phyloP scores from a whole-genome alignment of 768 basidiomycete genomes.

The Suillus brevipes region DNA sequence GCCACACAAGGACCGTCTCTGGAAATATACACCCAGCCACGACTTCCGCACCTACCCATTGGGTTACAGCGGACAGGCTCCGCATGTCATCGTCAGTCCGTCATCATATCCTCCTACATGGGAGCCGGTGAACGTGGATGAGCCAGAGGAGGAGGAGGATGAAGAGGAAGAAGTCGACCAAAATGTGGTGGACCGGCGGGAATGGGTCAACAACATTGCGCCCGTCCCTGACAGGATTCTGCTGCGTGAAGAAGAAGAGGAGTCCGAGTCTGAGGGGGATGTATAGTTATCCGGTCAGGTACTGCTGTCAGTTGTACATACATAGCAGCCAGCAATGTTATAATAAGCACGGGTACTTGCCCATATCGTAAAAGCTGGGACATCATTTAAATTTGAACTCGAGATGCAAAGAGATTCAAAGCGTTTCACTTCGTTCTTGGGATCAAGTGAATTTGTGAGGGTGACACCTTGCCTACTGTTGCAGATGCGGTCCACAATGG shows the following conservation, averaged over 20 bases:
- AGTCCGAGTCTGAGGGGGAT: not conserved
- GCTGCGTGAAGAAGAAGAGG: not conserved
- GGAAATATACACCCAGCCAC: not conserved
- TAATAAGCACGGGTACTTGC: no score
- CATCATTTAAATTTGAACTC: no score
- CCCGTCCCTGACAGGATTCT: not conserved
- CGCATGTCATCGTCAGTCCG: not conserved
- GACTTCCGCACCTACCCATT: not conserved
- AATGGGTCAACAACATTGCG: not conserved
- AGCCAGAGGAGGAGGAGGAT: not conserved
- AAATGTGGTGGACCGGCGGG: not conserved
- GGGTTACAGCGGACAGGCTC: not conserved
- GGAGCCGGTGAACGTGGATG: not conserved
- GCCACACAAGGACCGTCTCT: not conserved
- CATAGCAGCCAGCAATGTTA: no score
- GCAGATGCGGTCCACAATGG: no score
- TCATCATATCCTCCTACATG: not conserved
- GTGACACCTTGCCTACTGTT: no score
- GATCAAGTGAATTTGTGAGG: no score
- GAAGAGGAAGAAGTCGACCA: not conserved
- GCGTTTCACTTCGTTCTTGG: no score
- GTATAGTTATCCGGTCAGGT: not conserved
- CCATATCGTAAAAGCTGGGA: no score
- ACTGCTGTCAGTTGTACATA: no score
- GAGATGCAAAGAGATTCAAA: no score